Base-by-base conservation (phyloP, 768 basidiomycete genomes). In the Hericium rajendrae region DNA sequence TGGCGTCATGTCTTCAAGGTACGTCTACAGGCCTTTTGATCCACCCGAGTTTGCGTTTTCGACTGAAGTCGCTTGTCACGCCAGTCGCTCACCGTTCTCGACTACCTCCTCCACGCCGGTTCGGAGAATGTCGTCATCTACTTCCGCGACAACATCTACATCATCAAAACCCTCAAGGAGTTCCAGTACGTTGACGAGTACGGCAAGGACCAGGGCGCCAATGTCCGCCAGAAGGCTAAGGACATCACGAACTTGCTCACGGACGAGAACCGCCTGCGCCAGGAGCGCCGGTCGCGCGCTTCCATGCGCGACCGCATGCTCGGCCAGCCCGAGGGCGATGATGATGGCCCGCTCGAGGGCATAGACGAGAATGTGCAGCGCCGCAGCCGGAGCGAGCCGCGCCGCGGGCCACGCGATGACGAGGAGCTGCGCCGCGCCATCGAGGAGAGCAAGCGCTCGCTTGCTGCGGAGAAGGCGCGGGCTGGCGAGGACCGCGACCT, bases 1-100 rank as follows among this genome's bases (percentile, higher is more conserved):
- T 99, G 97, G 97, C 82, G 95, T 54, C 97, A 99, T 76, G 95
- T 98, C 57, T 98, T 97, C 82, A 98, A 98, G 80, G 92, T 86
- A 57, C 78, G 59, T 20, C 46, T 10, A 2, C 11, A 15, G 12
- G 38, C n/a, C 26, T 38, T 16, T 41, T 37, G 1, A 41, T 39
- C 32, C n/a, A 32, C 39, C 4, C 55, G 38, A 32, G 24, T 37
- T 54, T 20, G 18, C 22, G n/a, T 46, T 11, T 24, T 15, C 40
- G 39, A 43, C 38, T 20, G 20, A 46, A 28, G 38, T 38, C 28
- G 11, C 6, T n/a, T 43, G 56, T 24, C 49, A 55, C 3, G 6
- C 4, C 59, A 92, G 86, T 90, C 91, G 48, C 78, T 99, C 52
- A 97, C 94, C 0, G 81, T 98, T 4, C 83, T 99, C 39, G 97